Evolutionary conservation across 2,329 filamentous ascomycete species (phyloP).

Genomic region (Moelleriella libera): DNA sequence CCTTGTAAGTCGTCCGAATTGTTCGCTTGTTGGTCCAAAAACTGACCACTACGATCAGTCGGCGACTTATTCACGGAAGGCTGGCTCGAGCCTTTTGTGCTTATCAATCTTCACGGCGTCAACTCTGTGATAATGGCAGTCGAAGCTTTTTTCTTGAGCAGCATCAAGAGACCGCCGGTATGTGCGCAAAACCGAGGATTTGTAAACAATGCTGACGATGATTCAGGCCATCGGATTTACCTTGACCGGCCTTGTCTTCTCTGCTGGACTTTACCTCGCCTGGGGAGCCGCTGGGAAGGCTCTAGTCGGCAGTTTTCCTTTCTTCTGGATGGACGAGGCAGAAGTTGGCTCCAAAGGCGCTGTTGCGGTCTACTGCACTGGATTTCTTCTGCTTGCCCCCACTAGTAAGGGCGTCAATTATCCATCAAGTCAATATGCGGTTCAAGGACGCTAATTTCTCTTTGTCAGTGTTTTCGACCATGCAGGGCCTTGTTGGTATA

Average conservation of each 20-base stretch:
- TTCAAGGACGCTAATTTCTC: constrained; percentile 6
- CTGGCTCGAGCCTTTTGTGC: constrained; percentile 30
- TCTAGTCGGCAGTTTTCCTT: constrained; percentile 29
- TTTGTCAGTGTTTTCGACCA: constrained; percentile 28
- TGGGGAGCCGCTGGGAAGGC: constrained; percentile 34
- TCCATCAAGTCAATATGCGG: background rate
- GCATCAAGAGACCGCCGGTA: constrained; percentile 35
- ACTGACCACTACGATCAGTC: constrained; percentile 15
- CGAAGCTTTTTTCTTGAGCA: constrained; percentile 36
- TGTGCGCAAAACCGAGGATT: constrained; percentile 7
- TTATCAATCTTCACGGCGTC: constrained; percentile 30
- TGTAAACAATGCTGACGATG: constrained; percentile 4
- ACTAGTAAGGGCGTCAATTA: constrained; percentile 22
- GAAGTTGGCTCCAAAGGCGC: constrained; percentile 27
- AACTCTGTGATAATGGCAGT: constrained; percentile 27
- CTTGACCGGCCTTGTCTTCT: constrained; percentile 23
- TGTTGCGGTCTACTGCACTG: constrained; percentile 27
- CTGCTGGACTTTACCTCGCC: constrained; percentile 29
- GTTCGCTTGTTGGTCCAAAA: constrained; percentile 2
- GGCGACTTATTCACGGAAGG: constrained; percentile 33
- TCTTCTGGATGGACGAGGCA: constrained; percentile 35
- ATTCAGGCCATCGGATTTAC: constrained; percentile 29
- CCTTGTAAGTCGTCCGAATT: constrained; percentile 10
- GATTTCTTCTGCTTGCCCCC: constrained; percentile 28
- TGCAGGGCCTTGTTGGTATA: constrained; percentile 34